These are phyloP conservation scores for Hypoxylon rubiginosum DNA, from an alignment of 2,329 filamentous ascomycete genomes.

Conservation along the genomic window DNA sequence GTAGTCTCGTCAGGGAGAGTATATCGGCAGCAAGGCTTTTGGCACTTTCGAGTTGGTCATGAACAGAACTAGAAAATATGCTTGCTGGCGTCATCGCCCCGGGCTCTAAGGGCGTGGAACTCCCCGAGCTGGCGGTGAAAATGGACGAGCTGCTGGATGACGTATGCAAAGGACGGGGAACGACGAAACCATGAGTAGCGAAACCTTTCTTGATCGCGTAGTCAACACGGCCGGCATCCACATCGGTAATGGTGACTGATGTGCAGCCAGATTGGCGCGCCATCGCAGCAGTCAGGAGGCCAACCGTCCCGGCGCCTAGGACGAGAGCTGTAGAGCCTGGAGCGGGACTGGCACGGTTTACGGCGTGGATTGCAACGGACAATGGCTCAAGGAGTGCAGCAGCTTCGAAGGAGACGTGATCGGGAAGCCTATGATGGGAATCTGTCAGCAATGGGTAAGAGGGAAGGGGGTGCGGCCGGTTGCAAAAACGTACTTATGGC, in stretches of 20 bases:
- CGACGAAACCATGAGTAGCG: constrained; percentile 70
- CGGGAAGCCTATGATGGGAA: constrained; percentile 63
- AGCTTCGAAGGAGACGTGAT: constrained; percentile 69
- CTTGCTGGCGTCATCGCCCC: constrained; percentile 61
- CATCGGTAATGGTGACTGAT: constrained; percentile 71
- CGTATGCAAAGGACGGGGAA: constrained; percentile 60
- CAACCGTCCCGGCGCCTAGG: constrained; percentile 74
- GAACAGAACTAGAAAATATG: constrained; percentile 60
- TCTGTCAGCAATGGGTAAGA: constrained; percentile 38
- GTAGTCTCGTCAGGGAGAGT: constrained; percentile 57
- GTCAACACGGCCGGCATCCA: constrained; percentile 70
- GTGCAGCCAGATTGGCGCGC: constrained; percentile 71
- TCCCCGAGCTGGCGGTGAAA: constrained; percentile 58
- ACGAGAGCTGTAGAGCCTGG: constrained; percentile 71
- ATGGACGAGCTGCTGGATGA: constrained; percentile 61
- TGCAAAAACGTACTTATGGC: constrained; percentile 66
- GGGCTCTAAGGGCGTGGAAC: constrained; percentile 61
- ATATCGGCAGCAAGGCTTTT: constrained; percentile 65
- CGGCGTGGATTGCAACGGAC: constrained; percentile 72
- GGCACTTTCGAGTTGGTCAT: constrained; percentile 64
- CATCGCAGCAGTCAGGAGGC: constrained; percentile 73
- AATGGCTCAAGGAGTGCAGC: constrained; percentile 73
- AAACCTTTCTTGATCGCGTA: constrained; percentile 72
- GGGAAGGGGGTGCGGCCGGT: constrained; percentile 9
- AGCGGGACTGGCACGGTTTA: constrained; percentile 66